These are phyloP conservation scores for Aegle marmelos DNA, from an alignment of 345 rosid genomes.

Conservation along the genomic window DNA sequence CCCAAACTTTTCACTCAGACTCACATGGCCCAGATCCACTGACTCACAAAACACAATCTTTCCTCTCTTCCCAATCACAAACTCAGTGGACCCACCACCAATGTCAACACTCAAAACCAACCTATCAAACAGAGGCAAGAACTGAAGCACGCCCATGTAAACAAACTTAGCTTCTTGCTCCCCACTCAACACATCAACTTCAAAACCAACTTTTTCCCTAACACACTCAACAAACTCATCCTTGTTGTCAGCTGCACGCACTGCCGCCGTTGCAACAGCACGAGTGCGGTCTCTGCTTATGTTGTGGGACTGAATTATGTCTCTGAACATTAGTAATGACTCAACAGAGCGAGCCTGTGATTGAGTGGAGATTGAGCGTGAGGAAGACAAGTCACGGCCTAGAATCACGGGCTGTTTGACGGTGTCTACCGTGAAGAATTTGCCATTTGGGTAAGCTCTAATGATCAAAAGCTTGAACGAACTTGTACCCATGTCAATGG, in stretches of 20 bases:
- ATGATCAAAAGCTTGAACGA: constrained; percentile 67
- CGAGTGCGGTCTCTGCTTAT: constrained; percentile 28
- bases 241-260: constrained; percentile 48
- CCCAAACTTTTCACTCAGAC: constrained; percentile 45
- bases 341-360: constrained; percentile 42
- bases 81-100: constrained; percentile 80
- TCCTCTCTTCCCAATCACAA: constrained; percentile 54
- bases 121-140: constrained; percentile 50
- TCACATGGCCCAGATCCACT: constrained; percentile 63
- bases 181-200: constrained; percentile 46
- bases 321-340: constrained; percentile 38
- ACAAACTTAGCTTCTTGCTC: constrained; percentile 62
- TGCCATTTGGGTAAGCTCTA: constrained; percentile 46
- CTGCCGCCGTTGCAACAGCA: constrained; percentile 69
- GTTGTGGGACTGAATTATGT: constrained; percentile 34
- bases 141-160: constrained; percentile 64
- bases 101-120: constrained; percentile 52
- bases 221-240: constrained; percentile 34
- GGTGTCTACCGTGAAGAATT: constrained; percentile 45
- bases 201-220: constrained; percentile 34
- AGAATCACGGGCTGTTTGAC: constrained; percentile 44
- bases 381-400: constrained; percentile 45
- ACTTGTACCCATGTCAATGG: constrained; percentile 72
- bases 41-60: constrained; percentile 42
- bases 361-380: constrained; percentile 30